Evolutionary conservation across 352 stramenopile species (phyloP), one percentile per base, ranked within the genome.

Genomic region (Phytopythium delawarense): DNA sequence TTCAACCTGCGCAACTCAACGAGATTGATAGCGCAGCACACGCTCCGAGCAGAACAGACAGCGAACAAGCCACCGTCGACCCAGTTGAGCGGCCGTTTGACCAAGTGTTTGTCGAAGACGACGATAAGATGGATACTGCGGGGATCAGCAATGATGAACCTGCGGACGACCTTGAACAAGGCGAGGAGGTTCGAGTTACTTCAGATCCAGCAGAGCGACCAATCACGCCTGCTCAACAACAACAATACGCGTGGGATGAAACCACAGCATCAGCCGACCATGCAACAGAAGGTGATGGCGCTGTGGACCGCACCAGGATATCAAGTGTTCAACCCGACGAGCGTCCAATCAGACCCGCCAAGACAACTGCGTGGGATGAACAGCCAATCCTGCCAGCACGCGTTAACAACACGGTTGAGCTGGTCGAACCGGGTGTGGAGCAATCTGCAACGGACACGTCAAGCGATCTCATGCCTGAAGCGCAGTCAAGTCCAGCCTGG

Each of bases 151-250:
- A 18, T 18, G 7, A 40, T 25, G 25, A 3, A 7, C 2, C 23
- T 15, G 25, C 7, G 7, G 13, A 37, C 28, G 16, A 13, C 21
- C 11, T 16, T 3, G 9, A 11, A 0, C 8, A 25, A 1, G 5
- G 52, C 23, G 34, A 25, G 5, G 18, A 30, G 8, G 21, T 7
- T 32, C 25, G 20, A 48, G 30, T 40, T 44, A 15, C 44, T 37
- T 8, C 66, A 0, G 23, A 53, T 18, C 48, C 48, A n/a, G 61
- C 66, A 45, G 64, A 74, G 21, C 61, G 53, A n/a, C 64, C 57
- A 2, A 64, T 71, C 52, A 59, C 53, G 32, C 51, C 59, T 20
- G 56, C 48, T 28, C 30, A 42, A n/a, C 20, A 62, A 11, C 25
- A 42, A 2, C 25, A 30, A 3, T 44, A 21, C 42, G 34, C 30